phyloP scores from a whole-genome alignment of 805 yeast species.

The Pichia occidentalis region DNA sequence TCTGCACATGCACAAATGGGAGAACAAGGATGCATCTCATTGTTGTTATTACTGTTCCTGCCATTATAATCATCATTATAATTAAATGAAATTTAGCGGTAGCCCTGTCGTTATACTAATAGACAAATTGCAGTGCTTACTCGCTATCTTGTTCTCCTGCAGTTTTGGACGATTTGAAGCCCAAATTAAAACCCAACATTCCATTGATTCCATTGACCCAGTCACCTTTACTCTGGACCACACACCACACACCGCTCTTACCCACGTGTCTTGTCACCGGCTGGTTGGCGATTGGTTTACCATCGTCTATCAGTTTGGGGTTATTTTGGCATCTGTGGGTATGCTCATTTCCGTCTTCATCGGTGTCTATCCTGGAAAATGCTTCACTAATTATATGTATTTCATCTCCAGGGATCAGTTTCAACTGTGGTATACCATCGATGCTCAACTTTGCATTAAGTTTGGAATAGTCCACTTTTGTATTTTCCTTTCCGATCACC shows the following conservation, averaged over 20 bases:
- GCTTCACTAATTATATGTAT: constrained; percentile 64
- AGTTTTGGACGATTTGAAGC: constrained; percentile 43
- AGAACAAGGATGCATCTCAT: too few relatives aligned
- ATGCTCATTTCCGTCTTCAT: background rate
- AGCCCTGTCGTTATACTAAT: background rate
- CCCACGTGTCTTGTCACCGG: too few relatives aligned
- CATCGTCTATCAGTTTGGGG: too few relatives aligned
- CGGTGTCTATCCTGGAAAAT: constrained; percentile 46
- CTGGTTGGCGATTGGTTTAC: too few relatives aligned
- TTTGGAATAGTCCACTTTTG: constrained; percentile 23
- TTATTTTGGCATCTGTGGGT: too few relatives aligned
- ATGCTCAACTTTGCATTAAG: constrained; percentile 56
- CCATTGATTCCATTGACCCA: constrained; percentile 92
- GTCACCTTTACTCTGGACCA: constrained; percentile 74
- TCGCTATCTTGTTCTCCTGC: constrained; percentile 18
- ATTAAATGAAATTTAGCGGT: too few relatives aligned
- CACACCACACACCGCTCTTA: constrained; percentile 75
- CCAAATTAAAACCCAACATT: constrained; percentile 79
- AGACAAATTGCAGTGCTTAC: background rate
- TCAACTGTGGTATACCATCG: constrained; percentile 77
- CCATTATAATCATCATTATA: too few relatives aligned
- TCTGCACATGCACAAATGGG: too few relatives aligned
- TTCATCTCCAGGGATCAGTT: constrained; percentile 68
- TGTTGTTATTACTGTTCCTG: too few relatives aligned
- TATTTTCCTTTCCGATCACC: constrained; percentile 40